Conservation (phyloP, 106 monocot genomes). For the Allium cepa region DNA sequence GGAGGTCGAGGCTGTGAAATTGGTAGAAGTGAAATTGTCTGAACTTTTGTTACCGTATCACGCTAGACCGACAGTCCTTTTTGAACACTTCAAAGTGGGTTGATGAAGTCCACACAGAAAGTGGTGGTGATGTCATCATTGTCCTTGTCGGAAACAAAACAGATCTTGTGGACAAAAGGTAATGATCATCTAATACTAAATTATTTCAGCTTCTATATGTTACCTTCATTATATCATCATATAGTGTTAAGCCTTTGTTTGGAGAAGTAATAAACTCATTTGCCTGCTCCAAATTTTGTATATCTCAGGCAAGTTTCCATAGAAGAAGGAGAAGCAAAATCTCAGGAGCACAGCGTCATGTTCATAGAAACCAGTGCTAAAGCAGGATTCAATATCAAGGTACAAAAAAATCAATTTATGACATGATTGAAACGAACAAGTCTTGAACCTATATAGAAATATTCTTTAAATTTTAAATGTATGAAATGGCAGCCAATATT, state of each 20-base stretch:
- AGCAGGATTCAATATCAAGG: conserved; percentile 47
- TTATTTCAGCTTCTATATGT: too few relatives aligned
- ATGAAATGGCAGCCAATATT: conserved; percentile 36
- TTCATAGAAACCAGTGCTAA: conserved; percentile 44
- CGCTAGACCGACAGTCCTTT: conserved; percentile 17
- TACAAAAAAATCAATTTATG: not conserved
- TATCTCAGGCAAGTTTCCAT: conserved; percentile 35
- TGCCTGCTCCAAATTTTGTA: too few relatives aligned
- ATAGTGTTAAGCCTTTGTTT: too few relatives aligned
- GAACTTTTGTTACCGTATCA: too few relatives aligned
- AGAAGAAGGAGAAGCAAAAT: conserved; percentile 34
- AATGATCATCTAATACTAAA: not conserved
- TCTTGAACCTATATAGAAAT: too few relatives aligned
- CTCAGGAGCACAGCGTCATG: conserved; percentile 34
- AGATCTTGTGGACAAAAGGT: conserved; percentile 29
- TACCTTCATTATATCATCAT: too few relatives aligned
- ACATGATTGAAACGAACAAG: too few relatives aligned
- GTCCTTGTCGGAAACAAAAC: conserved; percentile 23
- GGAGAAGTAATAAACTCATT: too few relatives aligned
- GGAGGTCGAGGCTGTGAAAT: too few relatives aligned
- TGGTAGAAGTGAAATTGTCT: too few relatives aligned
- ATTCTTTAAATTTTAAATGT: too few relatives aligned
- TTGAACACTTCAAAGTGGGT: conserved; percentile 28
- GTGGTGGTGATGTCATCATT: conserved; percentile 28
- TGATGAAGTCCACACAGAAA: conserved; percentile 26